Evolutionary conservation across 352 stramenopile genomes (phyloP), one percentile per base, ranked within the genome.

Genomic region (Pythium guiyangense): DNA sequence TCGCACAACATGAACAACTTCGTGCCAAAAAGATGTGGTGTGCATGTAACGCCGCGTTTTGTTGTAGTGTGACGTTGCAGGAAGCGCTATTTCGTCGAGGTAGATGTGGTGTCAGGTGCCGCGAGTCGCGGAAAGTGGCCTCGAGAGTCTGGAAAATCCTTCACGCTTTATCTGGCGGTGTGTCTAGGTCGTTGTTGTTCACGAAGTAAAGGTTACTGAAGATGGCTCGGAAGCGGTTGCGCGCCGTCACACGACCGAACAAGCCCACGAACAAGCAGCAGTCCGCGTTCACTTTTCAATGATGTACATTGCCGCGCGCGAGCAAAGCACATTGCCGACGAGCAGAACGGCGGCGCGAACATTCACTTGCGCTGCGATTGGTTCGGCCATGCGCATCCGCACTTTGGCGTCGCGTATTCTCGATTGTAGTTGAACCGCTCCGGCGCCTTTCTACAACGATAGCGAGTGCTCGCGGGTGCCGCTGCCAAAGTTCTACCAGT

Each of bases 1-100:
- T 46, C 40, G 40, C 40, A 46, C 4, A 46, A 12, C 12, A 46
- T 46, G 40, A 46, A 46, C 40, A 46, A 46, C 17, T 46, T 46
- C 6, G 40, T 46, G 12, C 18, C 40, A 20, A 46, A 46, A 6
- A 5, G 11, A 20, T 20, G 40, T 12, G 17, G 40, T 20, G 6
- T 46, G 40, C 17, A 5, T 46, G 40, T 5, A 14, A 46, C 17
- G 17, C 6, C 6, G 12, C 17, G 40, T 12, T 20, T 5, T 46
- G 40, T 46, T 20, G 10, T 20, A 12, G 10, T 12, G 9, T 8
- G 40, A 46, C 18, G 40, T 46, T 6, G 40, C 6, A 6, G 40
- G 18, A 6, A 46, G 18, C 12, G 17, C 18, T 6, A 5, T 12
- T 12, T 46, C 40, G 17, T 46, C 40, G 18, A 46, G 35, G 12